A percentile compares a stretch with the other conserved stretches of the same genome.
Evolutionary conservation across 495 filamentous ascomycete species (phyloP).

Genomic region (Talaromyces wortmannii): DNA sequence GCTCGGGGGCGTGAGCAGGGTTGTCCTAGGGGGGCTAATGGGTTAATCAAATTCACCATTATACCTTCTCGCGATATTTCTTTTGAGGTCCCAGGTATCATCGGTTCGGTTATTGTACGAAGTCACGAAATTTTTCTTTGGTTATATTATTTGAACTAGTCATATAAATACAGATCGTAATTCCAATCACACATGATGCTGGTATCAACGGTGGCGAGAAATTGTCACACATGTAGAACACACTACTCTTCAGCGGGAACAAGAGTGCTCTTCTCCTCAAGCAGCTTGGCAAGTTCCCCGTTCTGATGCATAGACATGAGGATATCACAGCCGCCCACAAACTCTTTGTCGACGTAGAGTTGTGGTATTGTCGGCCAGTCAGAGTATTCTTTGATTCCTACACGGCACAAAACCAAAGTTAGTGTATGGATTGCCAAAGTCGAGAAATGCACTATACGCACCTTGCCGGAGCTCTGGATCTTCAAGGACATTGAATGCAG

Average conservation of each 20-base stretch:
- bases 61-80: too few species aligned
- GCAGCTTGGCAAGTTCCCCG: slow-evolving; percentile 82
- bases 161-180: not conserved
- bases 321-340: slow-evolving; percentile 95
- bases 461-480: slow-evolving; percentile 80
- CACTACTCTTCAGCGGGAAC: slow-evolving; percentile 42
- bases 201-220: not conserved
- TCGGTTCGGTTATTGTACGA: too few species aligned
- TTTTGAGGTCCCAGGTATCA: too few species aligned
- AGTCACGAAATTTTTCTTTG: too few species aligned
- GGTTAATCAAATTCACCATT: slow-evolving; percentile 35
- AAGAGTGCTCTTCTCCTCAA: slow-evolving; percentile 85
- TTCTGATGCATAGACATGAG: slow-evolving; percentile 96
- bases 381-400: slow-evolving; percentile 96
- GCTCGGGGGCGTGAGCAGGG: slow-evolving; percentile 73
- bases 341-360: slow-evolving; percentile 90
- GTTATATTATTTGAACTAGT: not conserved
- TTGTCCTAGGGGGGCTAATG: slow-evolving; percentile 85
- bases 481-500: slow-evolving; percentile 94
- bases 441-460: slow-evolving; percentile 34
- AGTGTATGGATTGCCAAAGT: not conserved
- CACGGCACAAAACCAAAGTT: slow-evolving; percentile 2
- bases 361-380: slow-evolving; percentile 99
- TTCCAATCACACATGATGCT: not conserved
- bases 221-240: not conserved